Base-by-base conservation (phyloP, 2,329 filamentous ascomycete genomes). In the Colletotrichum eremochloae region DNA sequence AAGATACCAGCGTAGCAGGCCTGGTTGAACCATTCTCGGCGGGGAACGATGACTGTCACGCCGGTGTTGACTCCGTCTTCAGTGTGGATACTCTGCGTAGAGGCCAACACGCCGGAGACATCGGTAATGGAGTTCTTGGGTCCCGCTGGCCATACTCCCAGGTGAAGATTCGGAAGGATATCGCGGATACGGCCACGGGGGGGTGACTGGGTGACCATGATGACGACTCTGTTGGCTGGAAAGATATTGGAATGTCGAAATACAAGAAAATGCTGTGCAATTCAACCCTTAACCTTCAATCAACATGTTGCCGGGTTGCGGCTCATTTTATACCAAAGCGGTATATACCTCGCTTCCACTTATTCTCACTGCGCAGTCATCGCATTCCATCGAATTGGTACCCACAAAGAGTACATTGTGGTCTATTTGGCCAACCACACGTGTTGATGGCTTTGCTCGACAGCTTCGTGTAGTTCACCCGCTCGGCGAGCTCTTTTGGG, bases 1-100 rank as follows among this genome's bases (percentile, higher is more conserved):
- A 91, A 91, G 60, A 87, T 76, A n/a, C 84, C 84, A 4, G 86
- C 83, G 58, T 87, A 84, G 66, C 82, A 85, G 52, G 84, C 84
- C 12, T 82, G 80, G 56, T 81, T 72, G 76, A 82, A 81, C 85
- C 86, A 88, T 58, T 84, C 78, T 5, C 75, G 56, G 14, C 85
- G 83, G 0, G 86, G 85, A 0, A 88, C 76, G 65, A 88, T 85
- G 48, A 83, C 82, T 1, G 86, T 88, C 14, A 88, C 81, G 61
- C 86, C 86, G 0, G 86, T 87, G 74, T 87, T 86, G 72, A 86
- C 80, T 36, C 79, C 75, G 7, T 76, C 76, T 50, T 82, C 76
- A 31, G 77, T 68, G 55, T 80, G 80, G 50, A 87, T 82, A 9
- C 85, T 84, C 68, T 85, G 81, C 0, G 84, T 86, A 70, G 85